These are phyloP conservation scores for Chaetomium tenue DNA, from an alignment of 495 filamentous ascomycete species.

Conservation along the genomic window DNA sequence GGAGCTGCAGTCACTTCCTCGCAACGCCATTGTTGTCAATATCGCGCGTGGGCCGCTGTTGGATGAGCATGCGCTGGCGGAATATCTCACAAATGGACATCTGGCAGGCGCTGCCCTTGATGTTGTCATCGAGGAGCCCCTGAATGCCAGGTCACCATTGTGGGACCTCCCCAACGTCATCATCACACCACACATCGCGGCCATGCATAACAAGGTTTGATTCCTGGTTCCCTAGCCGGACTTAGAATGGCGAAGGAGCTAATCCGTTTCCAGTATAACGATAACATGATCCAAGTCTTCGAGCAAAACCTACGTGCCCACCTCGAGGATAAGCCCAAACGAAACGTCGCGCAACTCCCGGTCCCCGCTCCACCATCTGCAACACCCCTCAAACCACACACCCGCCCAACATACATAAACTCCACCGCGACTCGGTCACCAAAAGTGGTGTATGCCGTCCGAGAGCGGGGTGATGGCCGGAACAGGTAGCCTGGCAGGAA, in stretches of 20 bases:
- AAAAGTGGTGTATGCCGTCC: neutral
- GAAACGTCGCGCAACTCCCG: neutral
- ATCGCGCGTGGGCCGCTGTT: neutral
- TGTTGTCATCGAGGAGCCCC: constrained; percentile 1
- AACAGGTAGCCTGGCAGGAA: too few relatives aligned
- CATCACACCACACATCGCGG: constrained; percentile 4
- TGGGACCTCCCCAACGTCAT: constrained; percentile 7
- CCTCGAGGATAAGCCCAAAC: neutral
- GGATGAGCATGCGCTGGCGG: constrained; percentile 2
- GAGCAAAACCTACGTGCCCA: neutral
- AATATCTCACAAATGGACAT: constrained; percentile 3
- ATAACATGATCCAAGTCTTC: neutral
- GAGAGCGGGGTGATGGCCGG: neutral
- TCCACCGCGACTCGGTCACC: neutral
- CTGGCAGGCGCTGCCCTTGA: neutral
- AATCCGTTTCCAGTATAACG: neutral
- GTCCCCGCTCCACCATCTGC: neutral
- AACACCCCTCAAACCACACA: neutral
- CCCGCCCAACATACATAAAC: neutral
- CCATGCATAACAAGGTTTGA: constrained; percentile 2
- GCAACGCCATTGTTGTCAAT: constrained; percentile 7
- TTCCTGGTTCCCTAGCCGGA: neutral
- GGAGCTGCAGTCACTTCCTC: neutral
- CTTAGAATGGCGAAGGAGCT: neutral
- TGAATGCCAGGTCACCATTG: neutral